phyloP scores from a whole-genome alignment of 129 eudicot genomes.

The Silybum marianum region DNA sequence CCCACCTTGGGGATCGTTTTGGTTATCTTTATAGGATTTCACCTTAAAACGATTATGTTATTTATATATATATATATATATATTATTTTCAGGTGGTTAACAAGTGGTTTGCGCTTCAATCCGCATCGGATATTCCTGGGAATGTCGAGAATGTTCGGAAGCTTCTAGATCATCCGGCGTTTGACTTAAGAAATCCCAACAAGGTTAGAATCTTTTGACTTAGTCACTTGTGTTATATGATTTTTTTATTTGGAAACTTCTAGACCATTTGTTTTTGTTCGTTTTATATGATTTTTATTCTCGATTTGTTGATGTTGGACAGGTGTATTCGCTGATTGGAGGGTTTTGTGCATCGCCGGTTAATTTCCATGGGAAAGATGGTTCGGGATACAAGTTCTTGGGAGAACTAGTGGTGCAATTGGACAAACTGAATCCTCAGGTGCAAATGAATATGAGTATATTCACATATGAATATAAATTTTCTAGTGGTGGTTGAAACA shows the following conservation, averaged over 20 bases:
- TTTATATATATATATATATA: not conserved
- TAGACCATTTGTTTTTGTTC: not conserved
- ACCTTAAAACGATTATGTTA: not conserved
- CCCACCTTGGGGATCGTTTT: not conserved
- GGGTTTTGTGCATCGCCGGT: slow-evolving; percentile 94
- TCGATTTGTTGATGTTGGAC: not conserved
- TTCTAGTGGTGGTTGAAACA: not conserved
- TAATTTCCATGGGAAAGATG: slow-evolving; percentile 89
- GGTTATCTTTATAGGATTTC: not conserved
- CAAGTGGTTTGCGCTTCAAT: slow-evolving; percentile 96
- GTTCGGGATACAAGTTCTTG: slow-evolving; percentile 91
- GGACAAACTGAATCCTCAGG: slow-evolving; percentile 98
- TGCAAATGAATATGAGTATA: slow-evolving; percentile 14
- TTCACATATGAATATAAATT: not conserved
- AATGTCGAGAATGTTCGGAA: slow-evolving; percentile 88
- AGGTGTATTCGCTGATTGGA: slow-evolving; percentile 87
- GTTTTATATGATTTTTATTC: not conserved
- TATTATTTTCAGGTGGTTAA: slow-evolving; percentile 60
- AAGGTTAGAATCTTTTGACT: slow-evolving; percentile 48
- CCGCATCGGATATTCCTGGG: slow-evolving; percentile 84
- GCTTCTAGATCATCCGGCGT: slow-evolving; percentile 74
- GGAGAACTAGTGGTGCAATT: slow-evolving; percentile 86
- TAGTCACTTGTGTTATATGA: not conserved
- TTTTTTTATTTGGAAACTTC: not conserved
- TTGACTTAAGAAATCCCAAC: slow-evolving; percentile 92